Evolutionary conservation across 2,329 filamentous ascomycete genomes (phyloP), one percentile per base, ranked within the genome.

Genomic region (Hymenoscyphus occultus): DNA sequence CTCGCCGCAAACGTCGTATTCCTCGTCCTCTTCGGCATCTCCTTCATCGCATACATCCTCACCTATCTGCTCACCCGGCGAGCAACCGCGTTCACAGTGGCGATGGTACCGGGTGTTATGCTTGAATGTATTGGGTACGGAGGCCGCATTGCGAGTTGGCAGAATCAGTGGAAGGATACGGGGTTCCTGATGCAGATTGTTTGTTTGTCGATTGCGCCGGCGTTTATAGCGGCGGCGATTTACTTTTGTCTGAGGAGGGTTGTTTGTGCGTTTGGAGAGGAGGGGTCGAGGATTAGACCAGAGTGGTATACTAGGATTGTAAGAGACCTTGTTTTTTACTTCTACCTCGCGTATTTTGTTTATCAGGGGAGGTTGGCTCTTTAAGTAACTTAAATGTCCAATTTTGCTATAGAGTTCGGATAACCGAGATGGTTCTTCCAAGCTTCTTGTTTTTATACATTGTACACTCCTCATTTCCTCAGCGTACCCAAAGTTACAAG

Each of bases 121-220:
- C 78, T 80, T 39, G 87, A 90, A 74, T 75, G 87, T 14, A 68
- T 87, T 31, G 87, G 87, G 12, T 90, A 90, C 68, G 76, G 75
- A 0, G 87, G 83, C 2, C 80, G 88, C 10, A 76, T 90, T 39
- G 77, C 83, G 71, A 82, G 85, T 71, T 81, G 81, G 71, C 60
- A 80, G 45, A 82, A 89, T 70, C 81, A 80, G 3, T 88, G 80
- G 78, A 69, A 71, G n/a, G 73, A 80, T 67, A 73, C 76, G 51
- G 76, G 78, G 22, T 84, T 84, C 74, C 71, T 83, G 63, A 82
- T 86, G 45, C 85, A 89, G 73, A 83, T 87, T 45, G 81, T 84
- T 71, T 85, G 82, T 68, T 78, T 91, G 64, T 90, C 87, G 3
- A 82, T 90, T 65, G 87, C 80, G 0, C 87, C 88, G 0, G 86